Conservation (phyloP, 2,329 filamentous ascomycete genomes). For the Trichoderma aggressivum region DNA sequence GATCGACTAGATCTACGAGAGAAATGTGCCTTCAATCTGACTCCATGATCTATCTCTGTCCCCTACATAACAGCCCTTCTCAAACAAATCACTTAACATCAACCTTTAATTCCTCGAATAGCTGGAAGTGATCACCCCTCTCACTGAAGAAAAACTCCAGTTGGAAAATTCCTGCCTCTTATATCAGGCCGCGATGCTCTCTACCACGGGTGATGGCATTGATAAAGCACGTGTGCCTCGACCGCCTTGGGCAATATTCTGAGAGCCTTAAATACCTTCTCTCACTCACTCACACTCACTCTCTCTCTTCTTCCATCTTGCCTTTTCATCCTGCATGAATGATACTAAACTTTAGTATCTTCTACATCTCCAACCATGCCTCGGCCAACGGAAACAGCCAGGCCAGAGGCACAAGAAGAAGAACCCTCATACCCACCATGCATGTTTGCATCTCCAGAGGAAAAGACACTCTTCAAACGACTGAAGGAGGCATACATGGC, state of each 20-base stretch:
- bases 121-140: neutral
- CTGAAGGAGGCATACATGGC: neutral
- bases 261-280: neutral
- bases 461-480: conserved; percentile 1
- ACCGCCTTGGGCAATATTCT: neutral
- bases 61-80: no score
- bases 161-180: neutral
- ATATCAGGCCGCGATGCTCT: neutral
- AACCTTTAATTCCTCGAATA: no score
- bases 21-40: neutral
- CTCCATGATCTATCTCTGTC: neutral
- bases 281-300: neutral
- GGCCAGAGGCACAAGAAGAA: neutral
- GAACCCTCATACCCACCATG: conserved; percentile 4
- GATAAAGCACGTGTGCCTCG: neutral
- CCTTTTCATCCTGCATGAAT: neutral
- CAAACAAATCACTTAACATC: neutral
- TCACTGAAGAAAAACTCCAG: neutral
- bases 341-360: neutral
- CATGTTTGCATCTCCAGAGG: neutral
- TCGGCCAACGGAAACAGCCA: neutral
- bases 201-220: neutral
- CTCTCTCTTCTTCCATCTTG: neutral
- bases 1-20: neutral
- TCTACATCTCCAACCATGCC: neutral